These are phyloP conservation scores for Hypoxylon sp. DNA, from an alignment of 2,329 filamentous ascomycete genomes.

Conservation along the genomic window DNA sequence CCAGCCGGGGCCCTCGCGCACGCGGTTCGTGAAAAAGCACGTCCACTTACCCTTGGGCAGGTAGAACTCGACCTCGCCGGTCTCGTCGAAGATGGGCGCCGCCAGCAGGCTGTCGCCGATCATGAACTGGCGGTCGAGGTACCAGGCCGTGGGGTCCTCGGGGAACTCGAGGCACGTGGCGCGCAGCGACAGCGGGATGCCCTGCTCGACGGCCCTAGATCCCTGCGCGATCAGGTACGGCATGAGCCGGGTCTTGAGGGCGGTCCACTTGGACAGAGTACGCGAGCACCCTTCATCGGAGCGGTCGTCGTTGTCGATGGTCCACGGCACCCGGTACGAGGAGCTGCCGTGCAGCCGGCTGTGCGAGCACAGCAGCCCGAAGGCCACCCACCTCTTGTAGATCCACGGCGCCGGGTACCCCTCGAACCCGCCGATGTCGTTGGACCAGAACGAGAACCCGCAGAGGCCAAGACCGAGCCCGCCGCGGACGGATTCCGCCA, in stretches of 20 bases:
- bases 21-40: slow-evolving; percentile 61
- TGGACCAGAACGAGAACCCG: slow-evolving; percentile 76
- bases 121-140: slow-evolving; percentile 78
- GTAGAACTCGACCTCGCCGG: slow-evolving; percentile 75
- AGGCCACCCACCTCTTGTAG: slow-evolving; percentile 84
- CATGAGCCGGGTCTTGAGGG: slow-evolving; percentile 65
- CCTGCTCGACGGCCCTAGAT: slow-evolving; percentile 57
- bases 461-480: slow-evolving; percentile 72
- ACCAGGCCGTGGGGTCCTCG: slow-evolving; percentile 75
- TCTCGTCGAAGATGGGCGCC: slow-evolving; percentile 75
- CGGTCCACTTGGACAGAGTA: slow-evolving; percentile 60
- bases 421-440: slow-evolving; percentile 79
- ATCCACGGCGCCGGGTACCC: slow-evolving; percentile 74
- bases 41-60: slow-evolving; percentile 64
- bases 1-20: slow-evolving; percentile 66
- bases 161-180: slow-evolving; percentile 78
- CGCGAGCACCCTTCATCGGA: slow-evolving; percentile 65
- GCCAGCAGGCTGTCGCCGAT: slow-evolving; percentile 73
- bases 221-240: slow-evolving; percentile 63
- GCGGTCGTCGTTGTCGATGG: slow-evolving; percentile 73
- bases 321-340: slow-evolving; percentile 81
- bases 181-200: slow-evolving; percentile 71
- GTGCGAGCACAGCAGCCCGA: slow-evolving; percentile 77
- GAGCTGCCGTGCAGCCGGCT: slow-evolving; percentile 76
- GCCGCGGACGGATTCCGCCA: slow-evolving; percentile 77